Percentiles rank a stretch among this genome's conserved stretches.
Evolutionary conservation across 2,329 filamentous ascomycete genomes (phyloP).

Genomic region (Thermothelomyces thermophilus): DNA sequence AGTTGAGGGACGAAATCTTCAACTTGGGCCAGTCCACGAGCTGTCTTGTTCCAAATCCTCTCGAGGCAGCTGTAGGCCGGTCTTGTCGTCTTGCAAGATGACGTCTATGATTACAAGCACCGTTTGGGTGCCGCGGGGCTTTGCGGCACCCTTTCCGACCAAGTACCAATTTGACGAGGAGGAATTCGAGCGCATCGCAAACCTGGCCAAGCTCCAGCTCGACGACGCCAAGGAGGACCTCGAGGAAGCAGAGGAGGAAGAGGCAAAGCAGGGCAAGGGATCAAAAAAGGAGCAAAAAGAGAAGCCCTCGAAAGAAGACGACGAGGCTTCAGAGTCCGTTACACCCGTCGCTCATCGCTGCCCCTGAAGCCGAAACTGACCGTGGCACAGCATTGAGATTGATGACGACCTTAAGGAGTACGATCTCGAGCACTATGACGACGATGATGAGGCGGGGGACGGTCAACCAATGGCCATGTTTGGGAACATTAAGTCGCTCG

Average conservation of each 20-base stretch:
- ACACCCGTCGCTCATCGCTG: slow-evolving; percentile 6
- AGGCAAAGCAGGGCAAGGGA: slow-evolving; percentile 26
- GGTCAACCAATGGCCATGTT: slow-evolving; percentile 83
- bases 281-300: slow-evolving; percentile 25
- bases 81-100: slow-evolving; percentile 33
- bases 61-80: not conserved
- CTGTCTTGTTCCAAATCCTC: not conserved
- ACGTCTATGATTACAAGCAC: slow-evolving; percentile 70
- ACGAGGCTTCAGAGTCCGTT: slow-evolving; percentile 36
- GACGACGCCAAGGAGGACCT: slow-evolving; percentile 89
- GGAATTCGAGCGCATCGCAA: slow-evolving; percentile 69
- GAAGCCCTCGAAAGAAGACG: slow-evolving; percentile 28
- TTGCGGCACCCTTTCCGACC: slow-evolving; percentile 66
- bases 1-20: slow-evolving; percentile 27
- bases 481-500: slow-evolving; percentile 85
- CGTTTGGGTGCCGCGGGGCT: slow-evolving; percentile 69
- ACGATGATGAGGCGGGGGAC: slow-evolving; percentile 59
- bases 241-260: slow-evolving; percentile 53
- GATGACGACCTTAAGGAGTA: slow-evolving; percentile 95
- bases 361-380: not conserved
- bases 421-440: slow-evolving; percentile 92
- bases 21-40: slow-evolving; percentile 20
- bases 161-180: slow-evolving; percentile 71
- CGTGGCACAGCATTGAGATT: slow-evolving; percentile 39
- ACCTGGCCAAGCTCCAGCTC: slow-evolving; percentile 69